These are phyloP conservation scores for Hericium rajendrae DNA, from an alignment of 768 basidiomycete genomes.

Conservation along the genomic window DNA sequence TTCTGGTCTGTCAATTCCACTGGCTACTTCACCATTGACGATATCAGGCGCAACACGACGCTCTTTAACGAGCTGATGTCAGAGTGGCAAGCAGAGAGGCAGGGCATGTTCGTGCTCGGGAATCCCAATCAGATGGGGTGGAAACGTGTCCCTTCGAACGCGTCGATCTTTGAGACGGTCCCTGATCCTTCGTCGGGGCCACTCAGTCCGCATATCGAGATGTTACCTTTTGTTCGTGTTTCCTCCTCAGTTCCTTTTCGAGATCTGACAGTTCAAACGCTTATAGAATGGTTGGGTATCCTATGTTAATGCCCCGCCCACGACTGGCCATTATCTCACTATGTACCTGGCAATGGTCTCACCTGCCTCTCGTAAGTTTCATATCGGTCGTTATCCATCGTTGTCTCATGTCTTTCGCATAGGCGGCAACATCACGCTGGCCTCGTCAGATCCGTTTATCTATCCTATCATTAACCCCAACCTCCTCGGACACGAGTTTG, in stretches of 20 bases:
- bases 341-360: constrained; percentile 10
- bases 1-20: constrained; percentile 4
- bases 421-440: constrained; percentile 20
- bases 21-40: constrained; percentile 2
- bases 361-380: constrained; percentile 16
- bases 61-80: background rate
- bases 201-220: constrained; percentile 8
- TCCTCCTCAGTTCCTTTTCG: background rate
- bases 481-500: constrained; percentile 1
- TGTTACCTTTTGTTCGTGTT: constrained; percentile 6
- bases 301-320: constrained; percentile 3
- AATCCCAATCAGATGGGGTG: background rate
- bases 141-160: constrained; percentile 6
- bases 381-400: background rate
- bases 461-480: constrained; percentile 19
- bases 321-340: constrained; percentile 15
- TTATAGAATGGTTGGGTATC: constrained; percentile 3
- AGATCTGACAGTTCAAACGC: background rate
- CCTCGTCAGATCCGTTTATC: constrained; percentile 17
- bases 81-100: constrained; percentile 4
- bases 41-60: constrained; percentile 5
- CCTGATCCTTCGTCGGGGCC: constrained; percentile 13
- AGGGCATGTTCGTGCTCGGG: constrained; percentile 5
- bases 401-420: background rate
- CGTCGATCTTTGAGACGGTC: constrained; percentile 2